Percentiles rank a stretch among this genome's conserved stretches.
Conservation (phyloP, 768 basidiomycete species). For the Suillus fuscotomentosus region DNA sequence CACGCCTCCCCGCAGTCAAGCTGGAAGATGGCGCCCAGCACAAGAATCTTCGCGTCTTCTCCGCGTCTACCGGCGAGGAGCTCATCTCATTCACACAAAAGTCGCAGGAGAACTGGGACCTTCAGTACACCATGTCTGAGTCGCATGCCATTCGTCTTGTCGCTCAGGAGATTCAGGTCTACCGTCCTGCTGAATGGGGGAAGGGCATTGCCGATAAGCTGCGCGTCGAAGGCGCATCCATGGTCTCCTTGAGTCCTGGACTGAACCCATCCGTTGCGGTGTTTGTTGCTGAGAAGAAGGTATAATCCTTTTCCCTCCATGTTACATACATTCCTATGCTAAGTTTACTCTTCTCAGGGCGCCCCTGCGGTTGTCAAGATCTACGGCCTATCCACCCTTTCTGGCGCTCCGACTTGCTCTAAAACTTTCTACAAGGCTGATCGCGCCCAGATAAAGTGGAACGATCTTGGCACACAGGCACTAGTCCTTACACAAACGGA, state of each 20-base stretch:
- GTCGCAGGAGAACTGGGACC: conserved; percentile 85
- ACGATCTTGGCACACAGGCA: conserved; percentile 88
- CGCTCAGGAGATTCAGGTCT: conserved; percentile 80
- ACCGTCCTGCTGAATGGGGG: conserved; percentile 74
- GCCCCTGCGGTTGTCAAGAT: conserved; percentile 87
- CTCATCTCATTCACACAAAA: conserved; percentile 88
- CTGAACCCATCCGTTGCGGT: conserved; percentile 87
- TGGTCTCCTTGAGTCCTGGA: conserved; percentile 76
- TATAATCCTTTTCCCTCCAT: background rate
- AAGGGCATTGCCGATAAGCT: conserved; percentile 82
- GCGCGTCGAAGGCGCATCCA: conserved; percentile 79
- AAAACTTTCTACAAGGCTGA: conserved; percentile 96
- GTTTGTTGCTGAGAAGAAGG: background rate
- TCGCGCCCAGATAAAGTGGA: conserved; percentile 94
- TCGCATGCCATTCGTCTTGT: conserved; percentile 83
- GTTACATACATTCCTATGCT: background rate
- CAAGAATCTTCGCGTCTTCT: conserved; percentile 93
- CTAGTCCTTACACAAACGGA: conserved; percentile 93
- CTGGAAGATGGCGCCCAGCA: conserved; percentile 88
- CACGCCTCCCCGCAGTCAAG: conserved; percentile 49
- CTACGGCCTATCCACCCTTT: conserved; percentile 66
- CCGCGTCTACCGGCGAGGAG: conserved; percentile 82
- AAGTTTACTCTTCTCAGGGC: conserved; percentile 46
- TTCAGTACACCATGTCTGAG: conserved; percentile 90
- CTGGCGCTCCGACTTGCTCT: conserved; percentile 68